Percentiles rank a stretch among this genome's conserved stretches.
Conservation (phyloP, 768 basidiomycete genomes). For the Boletus rubroflammeus region DNA sequence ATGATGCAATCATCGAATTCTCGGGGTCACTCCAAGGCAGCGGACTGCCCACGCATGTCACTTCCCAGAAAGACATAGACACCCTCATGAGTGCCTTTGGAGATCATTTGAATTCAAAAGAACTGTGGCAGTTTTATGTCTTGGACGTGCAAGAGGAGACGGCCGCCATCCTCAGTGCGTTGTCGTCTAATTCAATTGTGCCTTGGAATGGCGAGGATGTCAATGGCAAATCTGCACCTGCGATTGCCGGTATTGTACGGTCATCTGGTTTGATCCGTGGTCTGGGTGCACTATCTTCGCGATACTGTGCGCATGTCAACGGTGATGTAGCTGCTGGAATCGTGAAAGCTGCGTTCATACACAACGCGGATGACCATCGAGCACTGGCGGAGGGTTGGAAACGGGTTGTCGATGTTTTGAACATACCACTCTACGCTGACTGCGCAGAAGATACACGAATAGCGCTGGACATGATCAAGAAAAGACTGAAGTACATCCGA, state of each 20-base stretch:
- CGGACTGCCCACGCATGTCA: slow-evolving; percentile 70
- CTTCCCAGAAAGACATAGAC: slow-evolving; percentile 65
- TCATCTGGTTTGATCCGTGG: slow-evolving; percentile 52
- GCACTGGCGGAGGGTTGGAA: slow-evolving; percentile 70
- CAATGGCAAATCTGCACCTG: slow-evolving; percentile 52
- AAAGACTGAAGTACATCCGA: slow-evolving; percentile 75
- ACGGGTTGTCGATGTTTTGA: slow-evolving; percentile 78
- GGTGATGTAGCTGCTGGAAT: slow-evolving; percentile 68
- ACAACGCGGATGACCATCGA: slow-evolving; percentile 43
- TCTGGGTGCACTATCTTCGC: slow-evolving; percentile 55
- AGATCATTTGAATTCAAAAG: slow-evolving; percentile 54
- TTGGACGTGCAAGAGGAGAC: slow-evolving; percentile 68
- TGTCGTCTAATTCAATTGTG: slow-evolving; percentile 35
- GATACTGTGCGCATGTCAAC: slow-evolving; percentile 67
- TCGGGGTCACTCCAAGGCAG: slow-evolving; percentile 59
- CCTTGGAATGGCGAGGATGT: slow-evolving; percentile 64
- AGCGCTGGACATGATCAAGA: slow-evolving; percentile 71
- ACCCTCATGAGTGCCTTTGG: slow-evolving; percentile 61
- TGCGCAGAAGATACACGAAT: slow-evolving; percentile 80
- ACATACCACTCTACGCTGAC: slow-evolving; percentile 82
- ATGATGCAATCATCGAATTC: slow-evolving; percentile 80
- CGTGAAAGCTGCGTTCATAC: slow-evolving; percentile 61
- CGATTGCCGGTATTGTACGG: slow-evolving; percentile 65
- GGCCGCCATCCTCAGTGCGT: slow-evolving; percentile 42
- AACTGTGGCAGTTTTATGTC: slow-evolving; percentile 95